A percentile compares a stretch with the other conserved stretches of the same genome.
Evolutionary conservation across 371 early-diverging fungal species (phyloP).

Genomic region (Mortierella sp.): DNA sequence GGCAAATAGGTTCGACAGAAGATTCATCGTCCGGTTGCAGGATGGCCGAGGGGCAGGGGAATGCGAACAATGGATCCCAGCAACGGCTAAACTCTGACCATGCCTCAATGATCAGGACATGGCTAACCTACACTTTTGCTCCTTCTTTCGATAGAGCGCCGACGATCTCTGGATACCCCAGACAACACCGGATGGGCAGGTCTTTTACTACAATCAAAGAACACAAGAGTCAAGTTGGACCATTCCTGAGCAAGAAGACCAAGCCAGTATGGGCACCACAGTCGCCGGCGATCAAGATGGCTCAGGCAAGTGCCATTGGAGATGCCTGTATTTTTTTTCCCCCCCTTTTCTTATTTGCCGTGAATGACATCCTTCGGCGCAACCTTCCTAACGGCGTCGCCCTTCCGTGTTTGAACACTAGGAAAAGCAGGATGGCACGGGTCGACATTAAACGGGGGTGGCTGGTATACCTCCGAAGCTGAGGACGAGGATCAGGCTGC

Average conservation of each 20-base stretch:
- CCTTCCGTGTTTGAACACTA: slow-evolving; percentile 7
- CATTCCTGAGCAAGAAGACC: slow-evolving; percentile 37
- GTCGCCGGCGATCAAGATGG: slow-evolving; percentile 23
- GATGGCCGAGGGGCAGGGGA: too few species aligned
- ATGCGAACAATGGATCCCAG: not conserved
- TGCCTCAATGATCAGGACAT: too few species aligned
- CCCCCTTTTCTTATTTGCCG: not conserved
- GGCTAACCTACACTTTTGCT: too few species aligned
- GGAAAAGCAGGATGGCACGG: slow-evolving; percentile 37
- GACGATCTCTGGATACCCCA: slow-evolving; percentile 57
- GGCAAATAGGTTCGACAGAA: too few species aligned
- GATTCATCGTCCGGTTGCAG: too few species aligned
- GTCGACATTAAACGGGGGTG: slow-evolving; percentile 43
- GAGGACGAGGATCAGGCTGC: slow-evolving; percentile 44
- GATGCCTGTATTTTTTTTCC: not conserved
- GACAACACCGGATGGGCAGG: slow-evolving; percentile 63
- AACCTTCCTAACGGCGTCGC: too few species aligned
- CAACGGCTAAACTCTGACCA: not conserved
- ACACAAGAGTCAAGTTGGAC: slow-evolving; percentile 68
- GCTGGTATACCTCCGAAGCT: slow-evolving; percentile 47
- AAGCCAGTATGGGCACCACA: slow-evolving; percentile 21
- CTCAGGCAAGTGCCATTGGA: slow-evolving; percentile 20
- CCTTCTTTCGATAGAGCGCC: slow-evolving; percentile 12
- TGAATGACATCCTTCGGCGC: too few species aligned
- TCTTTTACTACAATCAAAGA: slow-evolving; percentile 66